phyloP scores from a whole-genome alignment of 2,329 filamentous ascomycete species.

The Colletotrichum spaethianum region DNA sequence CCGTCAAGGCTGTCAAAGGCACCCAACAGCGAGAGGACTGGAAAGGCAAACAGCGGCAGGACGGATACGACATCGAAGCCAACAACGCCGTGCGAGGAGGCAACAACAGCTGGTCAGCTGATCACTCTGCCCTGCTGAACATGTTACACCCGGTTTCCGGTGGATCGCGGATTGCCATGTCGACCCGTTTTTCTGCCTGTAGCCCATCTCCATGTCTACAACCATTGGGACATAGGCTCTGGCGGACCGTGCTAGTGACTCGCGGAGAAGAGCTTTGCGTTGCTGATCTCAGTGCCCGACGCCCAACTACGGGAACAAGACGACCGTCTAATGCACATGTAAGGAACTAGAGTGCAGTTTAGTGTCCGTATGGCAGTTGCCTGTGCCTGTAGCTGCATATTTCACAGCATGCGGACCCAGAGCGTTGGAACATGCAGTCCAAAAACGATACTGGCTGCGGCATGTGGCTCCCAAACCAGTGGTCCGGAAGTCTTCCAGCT shows the following conservation, averaged over 20 bases:
- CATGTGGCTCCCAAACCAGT: constrained; percentile 23
- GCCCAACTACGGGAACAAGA: constrained; percentile 18
- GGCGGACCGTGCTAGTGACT: constrained; percentile 23
- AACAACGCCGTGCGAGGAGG: constrained; percentile 8
- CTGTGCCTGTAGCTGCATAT: neutral
- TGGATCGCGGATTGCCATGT: neutral
- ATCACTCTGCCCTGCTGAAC: constrained; percentile 15
- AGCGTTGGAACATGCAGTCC: constrained; percentile 5
- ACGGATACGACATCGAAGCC: neutral
- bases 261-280: constrained; percentile 12
- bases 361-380: neutral
- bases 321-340: neutral
- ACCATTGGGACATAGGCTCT: neutral
- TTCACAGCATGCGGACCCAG: constrained; percentile 6
- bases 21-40: neutral
- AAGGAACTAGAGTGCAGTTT: neutral
- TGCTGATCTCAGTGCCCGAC: constrained; percentile 35
- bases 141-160: constrained; percentile 12
- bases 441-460: neutral
- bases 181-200: neutral
- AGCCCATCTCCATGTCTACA: neutral
- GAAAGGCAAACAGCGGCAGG: constrained; percentile 8
- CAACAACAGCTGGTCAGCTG: constrained; percentile 10
- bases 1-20: neutral
- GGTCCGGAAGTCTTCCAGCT: constrained; percentile 21